Evolutionary conservation across 805 yeast species (phyloP), one percentile per base, ranked within the genome.

Genomic region (Zygotorulaspora florentina): DNA sequence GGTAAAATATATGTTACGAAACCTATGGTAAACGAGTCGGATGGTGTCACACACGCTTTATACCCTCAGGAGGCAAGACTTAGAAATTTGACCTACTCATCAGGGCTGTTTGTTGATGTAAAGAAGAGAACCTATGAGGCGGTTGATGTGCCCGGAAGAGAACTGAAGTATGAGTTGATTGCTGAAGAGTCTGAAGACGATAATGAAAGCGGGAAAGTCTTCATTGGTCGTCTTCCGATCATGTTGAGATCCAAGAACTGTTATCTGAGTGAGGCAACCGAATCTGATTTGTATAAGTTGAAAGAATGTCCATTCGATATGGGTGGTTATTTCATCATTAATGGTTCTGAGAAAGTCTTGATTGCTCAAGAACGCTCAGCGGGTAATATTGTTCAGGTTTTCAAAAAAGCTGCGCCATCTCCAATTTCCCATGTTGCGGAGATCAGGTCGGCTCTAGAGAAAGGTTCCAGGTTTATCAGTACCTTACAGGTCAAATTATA

Each of bases 241-340:
- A 93, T 93, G 99, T 77, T 93, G 58, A 80, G 96, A 61, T 91
- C 98, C 45, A 91, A 88, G 73, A 93, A 88, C 64, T 93, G 99
- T 79, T 81, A 90, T 72, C 77, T 93, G 59, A 79, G 88, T 62
- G 96, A 87, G 50, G 77, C 93, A 56, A 81, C 87, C 8, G 98
- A 93, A 58, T 88, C 87, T 56, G 99, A 93, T 69, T 79, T 90
- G 61, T 93, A 90, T 70, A 95, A 89, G 59, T 79, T 93, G 64
- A 90, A 93, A 69, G 99, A 93, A 71, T 93, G 99, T 72, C 99
- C 99, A 27, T 93, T 87, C 69, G 99, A 93, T 76, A 95, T 93
- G 95, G 99, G 99, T 68, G 99, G 99, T 52, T 93, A 93, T 69
- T 93, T 93, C 65, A 90, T 93, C 57, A 93, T 93, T 64, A 93